These are phyloP conservation scores for Hibiscus trionum DNA, from an alignment of 345 rosid genomes.

Conservation along the genomic window DNA sequence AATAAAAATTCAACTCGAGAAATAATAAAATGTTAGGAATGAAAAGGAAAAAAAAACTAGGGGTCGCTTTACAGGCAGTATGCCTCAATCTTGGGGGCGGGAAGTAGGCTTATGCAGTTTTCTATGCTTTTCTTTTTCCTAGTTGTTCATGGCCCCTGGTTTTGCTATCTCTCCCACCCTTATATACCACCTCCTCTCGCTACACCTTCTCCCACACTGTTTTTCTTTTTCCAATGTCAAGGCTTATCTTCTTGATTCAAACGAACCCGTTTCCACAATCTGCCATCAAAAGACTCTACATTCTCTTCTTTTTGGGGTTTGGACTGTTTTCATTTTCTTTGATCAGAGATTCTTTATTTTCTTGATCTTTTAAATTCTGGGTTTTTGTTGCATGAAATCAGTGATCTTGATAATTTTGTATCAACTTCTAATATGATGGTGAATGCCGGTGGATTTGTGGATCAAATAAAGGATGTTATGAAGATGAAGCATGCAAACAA, in stretches of 20 bases:
- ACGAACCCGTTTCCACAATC: background rate
- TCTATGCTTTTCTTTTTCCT: background rate
- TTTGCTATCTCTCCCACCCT: constrained; percentile 22
- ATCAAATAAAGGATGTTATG: constrained; percentile 21
- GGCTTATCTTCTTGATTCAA: background rate
- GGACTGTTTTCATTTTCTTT: background rate
- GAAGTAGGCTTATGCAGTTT: background rate
- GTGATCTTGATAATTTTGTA: background rate
- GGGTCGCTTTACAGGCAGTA: background rate
- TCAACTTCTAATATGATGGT: constrained; percentile 12
- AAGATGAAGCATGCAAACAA: constrained; percentile 13
- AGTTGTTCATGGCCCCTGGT: constrained; percentile 44
- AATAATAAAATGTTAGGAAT: no score
- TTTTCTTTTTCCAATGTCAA: background rate
- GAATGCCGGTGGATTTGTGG: constrained; percentile 30
- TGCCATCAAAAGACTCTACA: background rate
- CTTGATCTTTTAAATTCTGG: background rate
- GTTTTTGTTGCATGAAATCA: no score
- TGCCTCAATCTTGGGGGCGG: background rate
- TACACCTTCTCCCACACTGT: background rate
- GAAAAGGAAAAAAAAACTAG: background rate
- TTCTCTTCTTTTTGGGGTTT: background rate
- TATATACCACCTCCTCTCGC: background rate
- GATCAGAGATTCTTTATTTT: background rate
- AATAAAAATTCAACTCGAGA: no score